These are phyloP conservation scores for Ceratobasidium sp. DNA, from an alignment of 1,284 basidiomycete genomes.

Conservation along the genomic window DNA sequence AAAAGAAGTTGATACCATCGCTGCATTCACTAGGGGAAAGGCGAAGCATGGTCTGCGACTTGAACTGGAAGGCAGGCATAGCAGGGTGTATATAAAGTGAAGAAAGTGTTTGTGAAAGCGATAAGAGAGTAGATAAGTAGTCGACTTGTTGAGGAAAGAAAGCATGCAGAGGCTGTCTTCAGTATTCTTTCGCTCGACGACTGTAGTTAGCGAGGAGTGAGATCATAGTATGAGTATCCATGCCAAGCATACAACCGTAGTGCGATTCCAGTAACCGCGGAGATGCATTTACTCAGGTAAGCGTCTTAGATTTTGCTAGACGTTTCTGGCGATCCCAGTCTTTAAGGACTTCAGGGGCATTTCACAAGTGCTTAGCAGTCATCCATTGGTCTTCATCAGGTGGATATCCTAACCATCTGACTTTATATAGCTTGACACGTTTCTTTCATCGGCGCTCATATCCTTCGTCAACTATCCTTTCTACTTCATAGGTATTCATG, in stretches of 20 bases:
- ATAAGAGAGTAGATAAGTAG: too few relatives aligned
- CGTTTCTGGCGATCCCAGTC: neutral
- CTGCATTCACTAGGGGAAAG: neutral
- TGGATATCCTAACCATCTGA: conserved; percentile 8
- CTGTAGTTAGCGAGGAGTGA: too few relatives aligned
- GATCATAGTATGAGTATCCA: too few relatives aligned
- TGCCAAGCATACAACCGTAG: too few relatives aligned
- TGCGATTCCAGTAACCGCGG: too few relatives aligned
- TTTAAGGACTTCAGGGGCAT: conserved; percentile 2
- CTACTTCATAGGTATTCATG: conserved; percentile 36
- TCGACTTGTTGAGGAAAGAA: too few relatives aligned
- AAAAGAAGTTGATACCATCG: neutral
- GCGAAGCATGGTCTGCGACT: neutral
- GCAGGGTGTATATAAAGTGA: too few relatives aligned
- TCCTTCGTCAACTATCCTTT: conserved; percentile 11
- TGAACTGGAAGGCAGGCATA: neutral
- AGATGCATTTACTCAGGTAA: too few relatives aligned
- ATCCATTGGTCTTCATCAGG: conserved; percentile 12
- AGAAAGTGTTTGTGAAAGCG: too few relatives aligned
- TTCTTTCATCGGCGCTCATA: neutral
- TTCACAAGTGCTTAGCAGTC: neutral
- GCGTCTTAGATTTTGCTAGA: too few relatives aligned
- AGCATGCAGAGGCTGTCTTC: too few relatives aligned
- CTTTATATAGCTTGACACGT: neutral
- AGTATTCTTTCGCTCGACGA: too few relatives aligned